phyloP scores from a whole-genome alignment of 352 stramenopile genomes.

The Peronospora farinosa region DNA sequence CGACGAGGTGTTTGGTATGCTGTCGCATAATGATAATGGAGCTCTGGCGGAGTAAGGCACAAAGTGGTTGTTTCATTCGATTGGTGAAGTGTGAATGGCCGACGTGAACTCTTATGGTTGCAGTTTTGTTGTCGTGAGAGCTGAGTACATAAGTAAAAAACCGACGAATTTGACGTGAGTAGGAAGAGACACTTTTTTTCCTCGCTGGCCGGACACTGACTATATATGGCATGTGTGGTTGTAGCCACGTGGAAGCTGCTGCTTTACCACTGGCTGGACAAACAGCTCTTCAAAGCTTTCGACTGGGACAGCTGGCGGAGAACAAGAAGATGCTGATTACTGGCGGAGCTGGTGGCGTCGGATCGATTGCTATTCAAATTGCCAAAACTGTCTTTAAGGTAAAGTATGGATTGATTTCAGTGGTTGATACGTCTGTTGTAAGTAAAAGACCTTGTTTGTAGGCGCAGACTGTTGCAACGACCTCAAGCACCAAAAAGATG shows the following conservation, averaged over 20 bases:
- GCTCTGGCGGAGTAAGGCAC: constrained; percentile 51
- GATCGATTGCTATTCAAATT: constrained; percentile 67
- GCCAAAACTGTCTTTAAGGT: constrained; percentile 75
- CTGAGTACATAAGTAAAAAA: constrained; percentile 64
- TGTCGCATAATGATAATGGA: constrained; percentile 57
- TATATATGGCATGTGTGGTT: neutral
- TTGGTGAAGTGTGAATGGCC: constrained; percentile 1
- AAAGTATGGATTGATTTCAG: neutral
- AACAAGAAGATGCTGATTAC: constrained; percentile 74
- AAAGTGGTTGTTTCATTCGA: neutral
- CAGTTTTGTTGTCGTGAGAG: constrained; percentile 46
- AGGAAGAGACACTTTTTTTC: neutral
- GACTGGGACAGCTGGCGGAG: constrained; percentile 39
- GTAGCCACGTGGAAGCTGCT: constrained; percentile 59
- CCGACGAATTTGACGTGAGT: constrained; percentile 53
- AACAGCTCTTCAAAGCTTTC: constrained; percentile 49
- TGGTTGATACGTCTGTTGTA: neutral
- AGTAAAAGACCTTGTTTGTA: constrained; percentile 7
- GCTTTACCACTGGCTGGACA: constrained; percentile 52
- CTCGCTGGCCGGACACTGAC: neutral
- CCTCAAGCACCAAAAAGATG: constrained; percentile 56
- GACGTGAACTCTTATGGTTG: neutral
- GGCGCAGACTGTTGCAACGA: constrained; percentile 64
- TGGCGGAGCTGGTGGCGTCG: constrained; percentile 59
- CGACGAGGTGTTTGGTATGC: constrained; percentile 69